Evolutionary conservation across 768 basidiomycete species (phyloP).

Genomic region (Pleurotus sapidus): DNA sequence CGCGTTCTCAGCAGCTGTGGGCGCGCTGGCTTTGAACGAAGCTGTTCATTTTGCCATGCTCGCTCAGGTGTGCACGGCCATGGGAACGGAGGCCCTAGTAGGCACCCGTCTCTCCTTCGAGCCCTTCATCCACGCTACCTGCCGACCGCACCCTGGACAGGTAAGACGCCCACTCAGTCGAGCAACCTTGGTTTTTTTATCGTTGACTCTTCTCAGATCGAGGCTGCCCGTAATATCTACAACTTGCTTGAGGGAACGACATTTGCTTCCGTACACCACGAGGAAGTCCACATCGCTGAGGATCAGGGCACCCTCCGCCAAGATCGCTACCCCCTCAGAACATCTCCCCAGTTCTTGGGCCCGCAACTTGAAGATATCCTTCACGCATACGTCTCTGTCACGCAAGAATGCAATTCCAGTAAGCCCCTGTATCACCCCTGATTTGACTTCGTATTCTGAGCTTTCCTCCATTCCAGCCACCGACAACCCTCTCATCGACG

Average conservation of each 20-base stretch:
- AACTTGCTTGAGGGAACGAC: conserved; percentile 65
- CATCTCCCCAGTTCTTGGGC: conserved; percentile 81
- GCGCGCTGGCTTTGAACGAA: conserved; percentile 69
- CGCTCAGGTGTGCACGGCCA: conserved; percentile 73
- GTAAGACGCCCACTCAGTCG: conserved; percentile 19
- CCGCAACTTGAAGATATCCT: conserved; percentile 83
- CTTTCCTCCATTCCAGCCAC: conserved; percentile 49
- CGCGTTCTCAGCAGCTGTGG: conserved; percentile 80
- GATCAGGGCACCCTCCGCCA: conserved; percentile 76
- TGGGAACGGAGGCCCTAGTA: conserved; percentile 80
- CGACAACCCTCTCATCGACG: conserved; percentile 83
- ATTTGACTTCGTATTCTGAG: neutral
- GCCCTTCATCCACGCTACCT: conserved; percentile 72
- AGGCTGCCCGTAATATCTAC: conserved; percentile 68
- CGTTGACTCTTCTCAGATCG: conserved; percentile 35
- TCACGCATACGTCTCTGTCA: conserved; percentile 58
- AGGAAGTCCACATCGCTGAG: conserved; percentile 68
- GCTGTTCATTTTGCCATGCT: conserved; percentile 65
- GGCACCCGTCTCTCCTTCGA: conserved; percentile 73
- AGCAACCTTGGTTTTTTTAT: neutral
- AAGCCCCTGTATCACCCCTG: conserved; percentile 17
- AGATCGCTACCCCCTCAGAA: conserved; percentile 75
- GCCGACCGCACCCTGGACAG: conserved; percentile 85
- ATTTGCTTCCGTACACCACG: conserved; percentile 65
- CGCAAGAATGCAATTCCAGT: conserved; percentile 83